Evolutionary conservation across 495 filamentous ascomycete genomes (phyloP).

Genomic region (Penicillium manginii): DNA sequence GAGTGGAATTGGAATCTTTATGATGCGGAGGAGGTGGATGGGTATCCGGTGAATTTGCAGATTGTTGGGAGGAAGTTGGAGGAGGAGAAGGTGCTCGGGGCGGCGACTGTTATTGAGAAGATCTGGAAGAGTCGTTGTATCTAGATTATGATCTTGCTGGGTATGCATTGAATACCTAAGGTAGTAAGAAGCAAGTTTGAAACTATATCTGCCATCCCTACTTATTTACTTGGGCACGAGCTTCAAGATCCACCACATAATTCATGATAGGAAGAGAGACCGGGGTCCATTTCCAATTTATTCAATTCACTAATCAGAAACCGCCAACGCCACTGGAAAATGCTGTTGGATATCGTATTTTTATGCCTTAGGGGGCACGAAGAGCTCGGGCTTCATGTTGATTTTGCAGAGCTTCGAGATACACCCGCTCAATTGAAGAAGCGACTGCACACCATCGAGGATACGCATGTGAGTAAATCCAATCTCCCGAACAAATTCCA

Average conservation of each 20-base stretch:
- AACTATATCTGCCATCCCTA: no score
- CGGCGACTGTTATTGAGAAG: constrained; percentile 45
- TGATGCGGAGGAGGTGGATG: constrained; percentile 42
- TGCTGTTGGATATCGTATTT: constrained; percentile 23
- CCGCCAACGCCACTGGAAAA: constrained; percentile 31
- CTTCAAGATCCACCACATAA: no score
- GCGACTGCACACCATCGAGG: constrained; percentile 91
- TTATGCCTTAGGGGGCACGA: constrained; percentile 56
- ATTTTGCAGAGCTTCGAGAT: constrained; percentile 87
- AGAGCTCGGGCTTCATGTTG: constrained; percentile 93
- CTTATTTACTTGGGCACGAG: no score
- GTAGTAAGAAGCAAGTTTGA: no score
- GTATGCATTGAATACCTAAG: no score
- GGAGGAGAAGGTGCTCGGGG: constrained; percentile 57
- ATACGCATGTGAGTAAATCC: constrained; percentile 99
- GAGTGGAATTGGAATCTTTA: constrained; percentile 54
- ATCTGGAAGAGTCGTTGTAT: constrained; percentile 27
- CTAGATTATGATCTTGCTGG: no score
- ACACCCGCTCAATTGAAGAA: constrained; percentile 91
- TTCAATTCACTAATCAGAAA: constrained; percentile 20
- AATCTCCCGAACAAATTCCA: constrained; percentile 97
- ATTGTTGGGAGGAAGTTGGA: constrained; percentile 56
- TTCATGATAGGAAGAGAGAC: neutral
- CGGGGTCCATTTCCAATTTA: constrained; percentile 11
- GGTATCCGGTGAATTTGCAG: constrained; percentile 56